phyloP scores from a whole-genome alignment of 208 protist species.

The Leishmania major region DNA sequence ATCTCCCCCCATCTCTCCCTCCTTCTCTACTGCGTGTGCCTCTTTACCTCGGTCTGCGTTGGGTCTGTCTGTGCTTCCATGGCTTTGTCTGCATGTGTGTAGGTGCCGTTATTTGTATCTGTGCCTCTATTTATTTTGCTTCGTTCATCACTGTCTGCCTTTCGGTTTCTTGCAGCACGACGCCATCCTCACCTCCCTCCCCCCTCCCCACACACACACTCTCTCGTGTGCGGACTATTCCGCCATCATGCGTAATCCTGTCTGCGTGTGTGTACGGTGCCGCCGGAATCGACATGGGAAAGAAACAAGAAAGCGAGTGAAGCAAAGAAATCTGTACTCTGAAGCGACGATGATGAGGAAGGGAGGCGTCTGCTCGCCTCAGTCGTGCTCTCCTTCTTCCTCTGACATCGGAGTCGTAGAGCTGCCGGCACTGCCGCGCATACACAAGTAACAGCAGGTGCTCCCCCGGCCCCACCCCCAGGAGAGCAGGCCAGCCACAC shows the following conservation, averaged over 20 bases:
- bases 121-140: neutral
- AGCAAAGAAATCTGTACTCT: neutral
- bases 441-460: neutral
- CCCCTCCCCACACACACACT: neutral
- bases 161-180: neutral
- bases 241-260: neutral
- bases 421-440: neutral
- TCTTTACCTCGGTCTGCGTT: neutral
- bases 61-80: neutral
- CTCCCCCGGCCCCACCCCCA: neutral
- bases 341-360: neutral
- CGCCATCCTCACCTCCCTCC: neutral
- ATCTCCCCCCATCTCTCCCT: neutral
- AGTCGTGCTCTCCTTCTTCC: neutral
- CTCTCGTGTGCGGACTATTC: neutral
- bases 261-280: neutral
- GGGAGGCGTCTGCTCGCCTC: neutral
- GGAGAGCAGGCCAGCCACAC: neutral
- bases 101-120: neutral
- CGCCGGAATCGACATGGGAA: neutral
- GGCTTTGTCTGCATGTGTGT: neutral
- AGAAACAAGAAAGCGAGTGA: neutral
- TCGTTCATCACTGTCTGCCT: neutral
- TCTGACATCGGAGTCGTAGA: neutral
- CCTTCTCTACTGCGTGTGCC: neutral